Percentiles rank a stretch among this genome's conserved stretches.
These are phyloP conservation scores for Fusarium nygamai DNA, from an alignment of 2,329 filamentous ascomycete species.

Conservation along the genomic window DNA sequence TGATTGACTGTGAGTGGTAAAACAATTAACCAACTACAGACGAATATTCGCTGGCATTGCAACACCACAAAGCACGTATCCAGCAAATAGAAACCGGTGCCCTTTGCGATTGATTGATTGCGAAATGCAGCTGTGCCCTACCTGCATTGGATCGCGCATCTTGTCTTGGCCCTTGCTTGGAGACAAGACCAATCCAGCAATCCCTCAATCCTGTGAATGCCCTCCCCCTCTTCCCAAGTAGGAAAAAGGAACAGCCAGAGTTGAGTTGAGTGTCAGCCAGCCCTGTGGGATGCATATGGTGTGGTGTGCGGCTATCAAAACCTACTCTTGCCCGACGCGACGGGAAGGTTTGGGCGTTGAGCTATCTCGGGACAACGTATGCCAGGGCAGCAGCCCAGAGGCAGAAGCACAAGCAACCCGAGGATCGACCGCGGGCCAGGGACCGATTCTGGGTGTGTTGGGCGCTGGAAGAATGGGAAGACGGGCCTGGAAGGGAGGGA, in stretches of 20 bases:
- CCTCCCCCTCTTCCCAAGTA: constrained; percentile 12
- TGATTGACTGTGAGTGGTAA: not conserved
- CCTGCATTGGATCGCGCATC: constrained; percentile 30
- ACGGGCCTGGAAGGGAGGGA: not conserved
- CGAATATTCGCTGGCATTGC: constrained; percentile 1
- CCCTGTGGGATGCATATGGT: constrained; percentile 15
- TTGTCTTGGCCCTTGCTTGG: constrained; percentile 11
- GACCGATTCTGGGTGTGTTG: constrained; percentile 25
- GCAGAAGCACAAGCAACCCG: constrained; percentile 1
- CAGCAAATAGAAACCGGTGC: constrained; percentile 22
- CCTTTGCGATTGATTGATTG: constrained; percentile 7
- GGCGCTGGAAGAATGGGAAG: constrained; percentile 6
- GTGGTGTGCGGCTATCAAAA: constrained; percentile 19
- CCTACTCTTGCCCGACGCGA: constrained; percentile 16
- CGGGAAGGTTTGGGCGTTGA: constrained; percentile 16
- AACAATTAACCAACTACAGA: constrained; percentile 17
- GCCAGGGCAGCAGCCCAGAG: constrained; percentile 8
- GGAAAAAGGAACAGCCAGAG: constrained; percentile 11
- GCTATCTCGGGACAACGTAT: constrained; percentile 20
- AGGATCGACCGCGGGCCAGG: constrained; percentile 11
- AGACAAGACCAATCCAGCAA: constrained; percentile 14
- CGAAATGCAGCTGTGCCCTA: constrained; percentile 7
- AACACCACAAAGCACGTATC: constrained; percentile 13
- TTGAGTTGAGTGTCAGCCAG: constrained; percentile 4
- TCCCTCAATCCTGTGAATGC: constrained; percentile 1